Evolutionary conservation across 2,329 filamentous ascomycete genomes (phyloP).

Genomic region (Diplodia intermedia): DNA sequence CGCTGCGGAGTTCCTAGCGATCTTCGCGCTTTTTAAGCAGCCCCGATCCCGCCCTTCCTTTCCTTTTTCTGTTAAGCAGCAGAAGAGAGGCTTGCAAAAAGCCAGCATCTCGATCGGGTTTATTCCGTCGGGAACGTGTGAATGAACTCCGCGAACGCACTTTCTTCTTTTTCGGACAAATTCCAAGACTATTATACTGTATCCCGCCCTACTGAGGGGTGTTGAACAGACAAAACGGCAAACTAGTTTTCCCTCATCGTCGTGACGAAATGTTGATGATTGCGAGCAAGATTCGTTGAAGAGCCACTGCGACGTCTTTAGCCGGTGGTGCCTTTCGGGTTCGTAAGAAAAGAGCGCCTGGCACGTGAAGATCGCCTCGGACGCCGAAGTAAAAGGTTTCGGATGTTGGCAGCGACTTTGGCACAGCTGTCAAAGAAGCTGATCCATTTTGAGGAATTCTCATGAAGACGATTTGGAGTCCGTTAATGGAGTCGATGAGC

Average conservation of each 20-base stretch:
- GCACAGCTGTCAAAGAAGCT: too few relatives aligned
- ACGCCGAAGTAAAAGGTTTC: too few relatives aligned
- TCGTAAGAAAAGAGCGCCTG: not conserved
- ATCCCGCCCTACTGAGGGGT: not conserved
- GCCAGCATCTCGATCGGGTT: too few relatives aligned
- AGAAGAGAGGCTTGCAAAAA: not conserved
- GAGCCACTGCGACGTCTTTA: not conserved
- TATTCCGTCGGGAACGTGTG: not conserved
- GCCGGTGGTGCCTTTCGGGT: not conserved
- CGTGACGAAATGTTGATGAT: not conserved
- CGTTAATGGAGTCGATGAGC: not conserved
- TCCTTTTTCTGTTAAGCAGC: not conserved
- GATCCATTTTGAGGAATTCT: not conserved
- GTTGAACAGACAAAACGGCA: not conserved
- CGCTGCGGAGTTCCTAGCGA: not conserved
- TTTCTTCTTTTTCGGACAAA: not conserved
- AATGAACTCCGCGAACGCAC: not conserved
- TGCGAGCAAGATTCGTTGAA: not conserved
- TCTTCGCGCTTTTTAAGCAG: not conserved
- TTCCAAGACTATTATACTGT: not conserved
- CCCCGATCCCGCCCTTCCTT: too few relatives aligned
- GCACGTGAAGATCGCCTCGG: not conserved
- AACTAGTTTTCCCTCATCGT: not conserved
- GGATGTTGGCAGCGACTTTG: too few relatives aligned
- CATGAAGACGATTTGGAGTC: not conserved